Evolutionary conservation across 164 flowering plant species (phyloP), one percentile per base, ranked within the genome.

Genomic region (Dillenia suffruticosa): DNA sequence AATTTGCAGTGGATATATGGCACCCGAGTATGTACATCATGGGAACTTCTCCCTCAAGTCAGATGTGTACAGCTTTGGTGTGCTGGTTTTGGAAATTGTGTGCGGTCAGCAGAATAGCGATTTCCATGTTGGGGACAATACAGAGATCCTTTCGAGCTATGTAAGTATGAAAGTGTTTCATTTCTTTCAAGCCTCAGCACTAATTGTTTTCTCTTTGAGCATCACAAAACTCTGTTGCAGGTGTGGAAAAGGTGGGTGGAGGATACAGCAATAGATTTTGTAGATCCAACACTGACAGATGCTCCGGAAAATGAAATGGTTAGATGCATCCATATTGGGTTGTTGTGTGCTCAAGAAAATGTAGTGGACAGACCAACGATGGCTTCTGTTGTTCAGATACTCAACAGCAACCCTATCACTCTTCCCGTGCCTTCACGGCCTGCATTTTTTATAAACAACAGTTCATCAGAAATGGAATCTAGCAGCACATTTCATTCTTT

Each of bases 11-110:
- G 82, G 79, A 13, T 77, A 80, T 57, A 80, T 77, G 79, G 72
- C 82, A 14, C 82, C 81, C 19, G 84, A 81, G 51, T 78, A 78
- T 62, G 82, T 80, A 15, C 53, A 73, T 50, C 70, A 78, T 13
- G 82, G 84, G 2, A 12, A 68, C 43, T 73, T 81, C 59, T 81
- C 82, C 17, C 63, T 57, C 7, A 80, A 79, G 44, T 75, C 77
- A 0, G 82, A 80, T 67, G 80, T 78, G 9, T 82, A 67, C 64
- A 80, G 84, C 72, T 82, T 74, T 19, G 87, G 87, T 5, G 68
- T 79, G 12, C 22, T 83, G 44, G 49, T 77, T 57, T 60, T 83
- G 6, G 84, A 79, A 57, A 74, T 74, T 14, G 46, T 74, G 8
- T 68, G 68, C 19, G 79, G 84, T 5, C 72, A 55, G 59, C 74